Base-by-base conservation (phyloP, 306 rosid species). In the Trifolium pratense region DNA sequence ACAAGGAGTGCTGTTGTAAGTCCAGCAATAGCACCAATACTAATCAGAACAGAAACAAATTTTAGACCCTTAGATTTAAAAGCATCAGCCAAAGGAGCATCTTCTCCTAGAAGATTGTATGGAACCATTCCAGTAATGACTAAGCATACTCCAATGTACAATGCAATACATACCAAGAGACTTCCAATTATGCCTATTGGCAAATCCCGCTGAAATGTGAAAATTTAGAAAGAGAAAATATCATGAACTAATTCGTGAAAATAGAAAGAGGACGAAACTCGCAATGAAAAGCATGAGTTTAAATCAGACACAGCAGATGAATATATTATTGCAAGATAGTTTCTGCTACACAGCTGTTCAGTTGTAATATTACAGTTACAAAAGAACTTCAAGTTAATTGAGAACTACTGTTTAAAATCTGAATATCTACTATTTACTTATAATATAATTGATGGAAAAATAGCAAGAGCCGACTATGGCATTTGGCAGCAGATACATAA, bases 61-160 rank as follows among this genome's bases (percentile, higher is more conserved):
- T 90, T 95, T 80, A 95, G 73, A 77, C 99, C 99, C 83, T 87
- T 95, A 66, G 99, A 88, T 49, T 83, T 71, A 86, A 95, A 95
- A 74, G 99, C 99, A 37, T 91, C 88, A 17, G 97, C 94, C 88
- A 95, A 83, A 25, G 99, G 97, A 83, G 97, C 97, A 64, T 95
- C 99, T 80, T 95, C 99, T 61, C 97, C 96, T 37, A 95, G 88
- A 52, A 86, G 74, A 59, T 68, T 73, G 87, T 81, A 95, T 3
- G 99, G 99, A 60, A 95, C 96, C 99, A 95, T 95, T 81, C 97
- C 97, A 60, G 99, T 95, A 78, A 95, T 82, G 85, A 95, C 97
- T 75, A 91, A 84, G 78, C 96, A 91, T 78, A 95, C 99, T 74
- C 90, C 97, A 68, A 95, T 84, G 76, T 95, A 95, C 80, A 95